Evolutionary conservation across 1,284 basidiomycete species (phyloP).

Genomic region (Rhodotorula sp.): DNA sequence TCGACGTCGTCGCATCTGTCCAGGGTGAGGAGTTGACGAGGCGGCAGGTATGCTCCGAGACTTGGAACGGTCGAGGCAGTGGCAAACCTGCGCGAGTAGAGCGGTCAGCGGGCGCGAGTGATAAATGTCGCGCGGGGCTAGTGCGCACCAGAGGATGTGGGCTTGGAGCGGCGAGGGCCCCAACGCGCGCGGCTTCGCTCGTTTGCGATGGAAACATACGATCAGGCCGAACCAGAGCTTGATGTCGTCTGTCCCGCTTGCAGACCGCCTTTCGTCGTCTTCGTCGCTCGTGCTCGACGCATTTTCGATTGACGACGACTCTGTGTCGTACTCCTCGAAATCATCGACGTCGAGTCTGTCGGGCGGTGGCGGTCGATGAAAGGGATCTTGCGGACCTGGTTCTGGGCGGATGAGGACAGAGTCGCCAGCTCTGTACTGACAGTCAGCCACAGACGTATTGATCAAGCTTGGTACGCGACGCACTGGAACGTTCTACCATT

Average conservation of each 20-base stretch:
- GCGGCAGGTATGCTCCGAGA: not conserved
- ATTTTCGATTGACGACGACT: not conserved
- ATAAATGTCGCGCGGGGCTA: not conserved
- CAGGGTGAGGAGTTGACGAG: slow-evolving; percentile 3
- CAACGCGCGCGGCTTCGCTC: no score
- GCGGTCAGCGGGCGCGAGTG: no score
- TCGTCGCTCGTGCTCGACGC: not conserved
- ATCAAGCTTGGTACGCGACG: not conserved
- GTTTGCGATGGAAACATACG: not conserved
- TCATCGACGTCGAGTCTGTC: not conserved
- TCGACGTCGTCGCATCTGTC: not conserved
- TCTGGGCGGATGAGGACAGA: not conserved
- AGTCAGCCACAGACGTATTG: no score
- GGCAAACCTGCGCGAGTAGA: not conserved
- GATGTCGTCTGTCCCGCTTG: not conserved
- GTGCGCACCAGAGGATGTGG: slow-evolving; percentile 9
- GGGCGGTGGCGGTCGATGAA: no score
- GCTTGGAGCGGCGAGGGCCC: not conserved
- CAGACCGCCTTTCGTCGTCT: not conserved
- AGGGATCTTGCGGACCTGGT: no score
- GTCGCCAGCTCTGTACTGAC: not conserved
- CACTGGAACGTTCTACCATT: not conserved
- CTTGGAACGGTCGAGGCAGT: not conserved
- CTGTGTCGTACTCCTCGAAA: not conserved
- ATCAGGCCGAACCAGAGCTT: not conserved